Conservation (phyloP, 2,329 filamentous ascomycete species). For the Diaporthe velutina region DNA sequence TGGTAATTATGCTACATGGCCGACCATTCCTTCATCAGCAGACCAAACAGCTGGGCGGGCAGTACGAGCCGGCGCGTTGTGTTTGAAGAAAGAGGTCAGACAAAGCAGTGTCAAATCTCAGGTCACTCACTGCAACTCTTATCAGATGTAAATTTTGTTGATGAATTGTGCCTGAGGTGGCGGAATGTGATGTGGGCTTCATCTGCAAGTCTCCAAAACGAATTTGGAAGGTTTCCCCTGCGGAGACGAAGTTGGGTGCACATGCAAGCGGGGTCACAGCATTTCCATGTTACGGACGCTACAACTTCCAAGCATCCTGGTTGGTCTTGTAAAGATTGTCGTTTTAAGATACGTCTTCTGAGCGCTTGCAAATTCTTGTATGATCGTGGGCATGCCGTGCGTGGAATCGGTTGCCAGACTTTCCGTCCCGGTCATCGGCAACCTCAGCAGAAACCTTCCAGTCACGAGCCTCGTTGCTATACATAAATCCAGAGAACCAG, state of each 20-base stretch:
- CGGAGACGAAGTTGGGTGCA: background rate
- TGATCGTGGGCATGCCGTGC: background rate
- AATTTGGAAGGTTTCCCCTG: conserved; percentile 4
- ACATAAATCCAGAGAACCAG: background rate
- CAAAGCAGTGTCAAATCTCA: background rate
- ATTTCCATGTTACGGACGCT: background rate
- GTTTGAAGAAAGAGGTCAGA: background rate
- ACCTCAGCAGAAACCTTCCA: too few species aligned
- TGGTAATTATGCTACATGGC: too few species aligned
- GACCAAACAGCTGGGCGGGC: too few species aligned
- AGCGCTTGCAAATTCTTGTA: background rate
- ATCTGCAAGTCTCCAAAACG: background rate
- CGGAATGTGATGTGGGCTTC: background rate
- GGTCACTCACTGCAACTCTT: background rate
- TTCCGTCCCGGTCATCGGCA: background rate
- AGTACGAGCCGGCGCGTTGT: too few species aligned
- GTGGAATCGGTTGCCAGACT: background rate
- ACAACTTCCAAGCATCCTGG: background rate
- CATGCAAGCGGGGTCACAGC: background rate
- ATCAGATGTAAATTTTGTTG: background rate
- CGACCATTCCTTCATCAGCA: too few species aligned
- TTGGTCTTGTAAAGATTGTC: background rate
- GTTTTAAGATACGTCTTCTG: too few species aligned
- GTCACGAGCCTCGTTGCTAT: background rate
- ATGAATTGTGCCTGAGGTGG: background rate